phyloP scores from a whole-genome alignment of 2,329 filamentous ascomycete species.

The Fonsecaea pedrosoi region DNA sequence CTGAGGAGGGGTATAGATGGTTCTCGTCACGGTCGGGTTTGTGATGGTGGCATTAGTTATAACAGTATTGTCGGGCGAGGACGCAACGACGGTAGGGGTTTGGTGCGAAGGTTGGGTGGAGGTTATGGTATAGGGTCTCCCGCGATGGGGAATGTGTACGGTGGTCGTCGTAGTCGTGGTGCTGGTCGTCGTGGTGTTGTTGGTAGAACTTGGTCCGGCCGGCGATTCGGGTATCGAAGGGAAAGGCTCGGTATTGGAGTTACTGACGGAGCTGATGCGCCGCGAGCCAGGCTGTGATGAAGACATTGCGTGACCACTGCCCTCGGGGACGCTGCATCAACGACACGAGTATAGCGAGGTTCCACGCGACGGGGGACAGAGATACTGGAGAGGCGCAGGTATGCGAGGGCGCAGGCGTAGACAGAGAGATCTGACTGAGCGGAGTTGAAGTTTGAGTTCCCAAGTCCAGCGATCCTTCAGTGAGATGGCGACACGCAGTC shows the following conservation, averaged over 20 bases:
- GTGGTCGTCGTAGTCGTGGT: constrained; percentile 27
- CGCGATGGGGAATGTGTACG: constrained; percentile 28
- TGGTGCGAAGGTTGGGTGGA: constrained; percentile 24
- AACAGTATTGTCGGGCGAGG: constrained; percentile 13
- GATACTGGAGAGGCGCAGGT: too few species aligned
- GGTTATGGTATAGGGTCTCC: constrained; percentile 34
- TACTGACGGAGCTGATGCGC: constrained; percentile 22
- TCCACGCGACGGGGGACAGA: not conserved
- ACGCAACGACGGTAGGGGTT: constrained; percentile 19
- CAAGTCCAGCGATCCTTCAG: not conserved
- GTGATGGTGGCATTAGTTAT: constrained; percentile 9
- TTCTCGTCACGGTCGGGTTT: constrained; percentile 26
- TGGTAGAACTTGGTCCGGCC: constrained; percentile 26
- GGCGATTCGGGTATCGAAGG: constrained; percentile 29
- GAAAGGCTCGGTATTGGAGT: constrained; percentile 33
- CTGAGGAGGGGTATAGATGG: constrained; percentile 16
- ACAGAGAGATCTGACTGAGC: not conserved
- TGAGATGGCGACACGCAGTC: not conserved
- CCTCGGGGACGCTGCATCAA: not conserved
- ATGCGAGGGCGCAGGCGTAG: not conserved
- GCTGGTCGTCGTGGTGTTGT: constrained; percentile 27
- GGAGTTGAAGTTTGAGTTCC: not conserved
- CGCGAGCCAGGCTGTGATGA: constrained; percentile 27
- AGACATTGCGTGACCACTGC: constrained; percentile 20
- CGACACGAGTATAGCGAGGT: not conserved